Percentiles rank a stretch among this genome's conserved stretches.
Conservation (phyloP, 176 grass and related monocot genomes). For the Aegilops sharonensis region DNA sequence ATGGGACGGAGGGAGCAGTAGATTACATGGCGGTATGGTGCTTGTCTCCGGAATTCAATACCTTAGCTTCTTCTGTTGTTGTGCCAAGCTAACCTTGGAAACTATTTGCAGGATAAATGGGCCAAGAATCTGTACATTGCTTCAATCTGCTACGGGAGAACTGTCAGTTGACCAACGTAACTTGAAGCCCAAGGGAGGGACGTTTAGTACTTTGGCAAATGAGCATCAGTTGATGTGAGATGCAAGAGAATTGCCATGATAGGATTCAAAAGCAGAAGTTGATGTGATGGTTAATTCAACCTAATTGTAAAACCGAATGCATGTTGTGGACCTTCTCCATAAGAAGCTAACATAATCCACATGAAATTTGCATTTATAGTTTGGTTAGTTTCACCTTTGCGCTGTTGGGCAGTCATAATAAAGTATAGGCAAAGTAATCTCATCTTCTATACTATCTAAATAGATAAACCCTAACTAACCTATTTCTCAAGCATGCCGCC, state of each 20-base stretch:
- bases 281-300: constrained; percentile 1
- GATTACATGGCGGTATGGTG: not conserved
- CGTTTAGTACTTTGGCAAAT: not conserved
- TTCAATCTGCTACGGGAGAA: constrained; percentile 82
- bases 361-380: not conserved
- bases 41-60: not conserved
- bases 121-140: constrained; percentile 85
- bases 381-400: not conserved
- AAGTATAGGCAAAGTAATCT: too few species aligned
- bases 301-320: constrained; percentile 37
- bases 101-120: constrained; percentile 69
- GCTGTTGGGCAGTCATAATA: not conserved
- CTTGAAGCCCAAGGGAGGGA: constrained; percentile 10
- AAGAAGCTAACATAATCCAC: constrained; percentile 21
- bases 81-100: constrained; percentile 9
- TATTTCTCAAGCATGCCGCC: too few species aligned
- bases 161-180: constrained; percentile 52
- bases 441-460: too few species aligned
- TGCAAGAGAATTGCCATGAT: not conserved
- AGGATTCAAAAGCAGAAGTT: constrained; percentile 20
- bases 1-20: too few species aligned
- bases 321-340: constrained; percentile 14
- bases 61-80: not conserved
- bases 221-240: constrained; percentile 5
- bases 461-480: too few species aligned